Evolutionary conservation across 805 yeast genomes (phyloP), one percentile per base, ranked within the genome.

Genomic region (Zygosaccharomyces rouxii): DNA sequence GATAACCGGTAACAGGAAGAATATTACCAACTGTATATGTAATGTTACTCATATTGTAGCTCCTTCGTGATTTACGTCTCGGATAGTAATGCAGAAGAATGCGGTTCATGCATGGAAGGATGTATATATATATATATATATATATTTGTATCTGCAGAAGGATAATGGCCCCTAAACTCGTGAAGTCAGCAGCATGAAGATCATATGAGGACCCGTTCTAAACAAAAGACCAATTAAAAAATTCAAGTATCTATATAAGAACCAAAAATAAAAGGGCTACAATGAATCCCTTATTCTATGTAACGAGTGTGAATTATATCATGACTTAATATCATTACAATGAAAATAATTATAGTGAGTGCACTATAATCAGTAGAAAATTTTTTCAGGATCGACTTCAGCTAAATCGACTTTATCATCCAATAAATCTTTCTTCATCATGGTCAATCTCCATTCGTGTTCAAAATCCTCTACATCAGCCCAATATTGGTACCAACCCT

Each of bases 391-490:
- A 2, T 50, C 48, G 38, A 52, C 46, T 28, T 56, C 59, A 18
- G 53, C 48, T 6, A 53, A 51, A 23, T 51, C 52, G 18, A 53
- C 53, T 19, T 30, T 35, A 18, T 57, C 59, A 26, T 55, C 59
- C 7, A 41, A 44, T 4, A 57, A 28, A 25, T 56, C 62, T 7
- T 50, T 30, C 37, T 48, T 55, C 21, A 46, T 47, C 46, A 58
- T 45, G 10, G 56, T 54, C 25, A 37, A 43, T 28, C 48, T 55
- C 65, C 66, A 61, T 18, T 53, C 59, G 23, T 67, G 73, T 46
- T 77, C 84, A 60, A 83, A 83, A 50, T 77, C 75, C 57, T 83
- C 87, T 43, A 81, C 87, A 26, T 81, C 79, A 39, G 71, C 77
- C 72, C 74, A 74, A 54, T 78, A 76, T 67, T 83, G 87, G 54